Evolutionary conservation across 768 basidiomycete genomes (phyloP).

Genomic region (Phaeotremella skinneri): DNA sequence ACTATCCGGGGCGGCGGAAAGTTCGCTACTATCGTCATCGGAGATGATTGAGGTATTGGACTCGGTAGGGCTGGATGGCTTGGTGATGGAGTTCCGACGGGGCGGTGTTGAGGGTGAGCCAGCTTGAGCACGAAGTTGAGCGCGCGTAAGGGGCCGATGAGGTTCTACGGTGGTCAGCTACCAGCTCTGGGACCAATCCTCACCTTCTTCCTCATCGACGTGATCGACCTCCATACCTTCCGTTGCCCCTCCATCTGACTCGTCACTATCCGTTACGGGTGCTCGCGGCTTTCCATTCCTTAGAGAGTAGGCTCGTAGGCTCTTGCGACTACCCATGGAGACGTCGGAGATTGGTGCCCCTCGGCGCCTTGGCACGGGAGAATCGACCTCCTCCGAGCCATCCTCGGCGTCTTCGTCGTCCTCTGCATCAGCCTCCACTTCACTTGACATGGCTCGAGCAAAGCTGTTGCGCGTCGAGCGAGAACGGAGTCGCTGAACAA

Average conservation of each 20-base stretch:
- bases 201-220: slow-evolving; percentile 13
- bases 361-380: slow-evolving; percentile 3
- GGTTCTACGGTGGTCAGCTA: background rate
- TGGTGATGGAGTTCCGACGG: slow-evolving; percentile 4
- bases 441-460: slow-evolving; percentile 15
- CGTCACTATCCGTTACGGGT: slow-evolving; percentile 51
- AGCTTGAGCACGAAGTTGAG: slow-evolving; percentile 9
- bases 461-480: slow-evolving; percentile 7
- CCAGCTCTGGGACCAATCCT: slow-evolving; percentile 2
- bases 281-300: slow-evolving; percentile 23
- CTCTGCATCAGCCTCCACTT: slow-evolving; percentile 34
- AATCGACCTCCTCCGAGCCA: background rate
- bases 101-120: slow-evolving; percentile 9
- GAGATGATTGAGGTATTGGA: background rate
- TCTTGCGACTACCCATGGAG: slow-evolving; percentile 2
- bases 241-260: slow-evolving; percentile 36
- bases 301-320: background rate
- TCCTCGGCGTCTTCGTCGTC: slow-evolving; percentile 22
- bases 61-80: background rate
- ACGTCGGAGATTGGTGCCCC: slow-evolving; percentile 15
- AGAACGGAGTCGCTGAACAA: slow-evolving; percentile 18
- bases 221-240: slow-evolving; percentile 11
- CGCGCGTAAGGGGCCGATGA: slow-evolving; percentile 10
- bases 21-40: background rate
- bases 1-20: background rate